Evolutionary conservation across 345 rosid genomes (phyloP), one percentile per base, ranked within the genome.

Genomic region (Passiflora organensis): DNA sequence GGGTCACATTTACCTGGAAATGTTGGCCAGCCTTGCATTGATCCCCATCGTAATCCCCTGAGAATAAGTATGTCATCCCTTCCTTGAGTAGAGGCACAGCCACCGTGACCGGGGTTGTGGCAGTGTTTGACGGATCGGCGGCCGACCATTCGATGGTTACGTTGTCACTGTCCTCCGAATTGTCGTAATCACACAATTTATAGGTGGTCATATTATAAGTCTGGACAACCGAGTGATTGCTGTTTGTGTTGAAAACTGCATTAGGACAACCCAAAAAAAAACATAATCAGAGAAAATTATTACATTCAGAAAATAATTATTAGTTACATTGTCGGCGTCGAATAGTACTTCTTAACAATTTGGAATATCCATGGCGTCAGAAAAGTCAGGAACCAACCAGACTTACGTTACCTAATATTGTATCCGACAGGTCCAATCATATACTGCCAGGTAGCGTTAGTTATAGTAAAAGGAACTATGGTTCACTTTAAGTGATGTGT

Each of bases 201-300:
- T 84, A 89, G 0, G 84, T 86, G 37, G 96, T 86, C 52, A 55
- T 13, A 55, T 86, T 87, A 80, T 84, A 86, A 8, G 99, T 93
- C 23, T 86, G 94, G 15, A 86, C 78, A 13, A 93, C 86, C 1
- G 99, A 86, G 67, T 89, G 99, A 67, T 89, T 93, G 44, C 55
- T 89, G 38, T 93, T 82, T n/a, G 99, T 89, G 71, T 86, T 86
- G 50, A 93, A 93, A 25, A 86, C 99, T 93, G 84, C 77, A 68
- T 22, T 1, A 16, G 0, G 14, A 44, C 5, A 41, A 8, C 1
- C 9, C 43, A 15, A 2, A 2, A 28, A 28, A 28, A 28, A 28
- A 28, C n/a, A n/a, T n/a, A n/a, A n/a, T n/a, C n/a, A n/a, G n/a
- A n/a, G n/a, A n/a, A n/a, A n/a, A n/a, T n/a, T n/a, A n/a, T n/a